Conservation (phyloP, 331 rosid genomes). For the Telfairia occidentalis region DNA sequence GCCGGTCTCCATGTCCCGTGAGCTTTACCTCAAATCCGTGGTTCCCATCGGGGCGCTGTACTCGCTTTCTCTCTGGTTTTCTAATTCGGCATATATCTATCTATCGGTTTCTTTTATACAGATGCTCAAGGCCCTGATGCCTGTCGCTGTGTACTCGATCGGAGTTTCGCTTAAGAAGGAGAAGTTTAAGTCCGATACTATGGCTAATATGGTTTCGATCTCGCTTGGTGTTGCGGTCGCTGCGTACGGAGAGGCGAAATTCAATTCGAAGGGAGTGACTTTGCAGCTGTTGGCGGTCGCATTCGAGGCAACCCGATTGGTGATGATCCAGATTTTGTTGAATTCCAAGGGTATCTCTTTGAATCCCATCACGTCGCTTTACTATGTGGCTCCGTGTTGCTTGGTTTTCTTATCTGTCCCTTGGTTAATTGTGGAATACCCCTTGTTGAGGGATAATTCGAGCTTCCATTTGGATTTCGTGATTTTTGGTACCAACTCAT, state of each 20-base stretch:
- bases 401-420: constrained; percentile 63
- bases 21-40: constrained; percentile 59
- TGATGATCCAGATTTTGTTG: constrained; percentile 71
- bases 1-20: constrained; percentile 74
- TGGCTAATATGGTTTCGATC: constrained; percentile 82
- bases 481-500: constrained; percentile 63
- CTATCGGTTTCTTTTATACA: constrained; percentile 90
- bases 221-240: constrained; percentile 77
- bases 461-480: constrained; percentile 63
- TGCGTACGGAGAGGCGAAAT: constrained; percentile 80
- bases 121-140: constrained; percentile 94
- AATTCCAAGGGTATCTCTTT: constrained; percentile 67
- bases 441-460: constrained; percentile 53
- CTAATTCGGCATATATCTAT: constrained; percentile 77
- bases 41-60: constrained; percentile 93
- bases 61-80: constrained; percentile 84
- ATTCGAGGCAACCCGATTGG: constrained; percentile 82
- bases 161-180: constrained; percentile 61
- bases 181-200: constrained; percentile 46
- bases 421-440: constrained; percentile 73
- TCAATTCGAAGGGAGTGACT: constrained; percentile 54
- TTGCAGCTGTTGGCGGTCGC: constrained; percentile 74
- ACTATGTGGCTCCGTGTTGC: constrained; percentile 89
- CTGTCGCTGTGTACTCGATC: constrained; percentile 80
- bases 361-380: constrained; percentile 83